Conservation (phyloP, 805 yeast genomes). For the Cyberlindnera nakhonratchasimensis region DNA sequence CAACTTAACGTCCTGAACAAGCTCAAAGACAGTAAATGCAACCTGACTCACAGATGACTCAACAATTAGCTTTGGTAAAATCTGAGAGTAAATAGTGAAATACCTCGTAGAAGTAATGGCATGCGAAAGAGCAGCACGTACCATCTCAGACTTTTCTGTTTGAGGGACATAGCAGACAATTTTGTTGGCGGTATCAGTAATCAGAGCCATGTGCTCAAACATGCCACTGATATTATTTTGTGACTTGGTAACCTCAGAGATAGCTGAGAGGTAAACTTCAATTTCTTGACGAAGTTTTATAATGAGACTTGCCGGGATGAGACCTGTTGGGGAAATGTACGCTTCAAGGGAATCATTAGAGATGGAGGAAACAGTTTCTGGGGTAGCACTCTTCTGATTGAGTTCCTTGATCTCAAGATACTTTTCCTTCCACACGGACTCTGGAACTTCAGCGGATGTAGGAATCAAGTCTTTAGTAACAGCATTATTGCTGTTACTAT, state of each 20-base stretch:
- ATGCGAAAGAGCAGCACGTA: conserved; percentile 69
- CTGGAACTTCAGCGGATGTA: conserved; percentile 16
- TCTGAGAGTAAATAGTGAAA: conserved; percentile 55
- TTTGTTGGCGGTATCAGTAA: conserved; percentile 38
- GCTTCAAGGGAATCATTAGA: conserved; percentile 29
- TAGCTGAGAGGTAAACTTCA: conserved; percentile 2
- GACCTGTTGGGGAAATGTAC: conserved; percentile 38
- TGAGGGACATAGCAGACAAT: conserved; percentile 30
- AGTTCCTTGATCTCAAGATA: conserved; percentile 1
- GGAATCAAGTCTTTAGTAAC: neutral
- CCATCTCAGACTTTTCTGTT: conserved; percentile 42
- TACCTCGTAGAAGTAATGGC: conserved; percentile 76
- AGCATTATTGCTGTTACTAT: no score
- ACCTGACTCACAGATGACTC: conserved; percentile 77
- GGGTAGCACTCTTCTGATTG: neutral
- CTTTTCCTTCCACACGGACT: conserved; percentile 34
- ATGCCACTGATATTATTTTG: conserved; percentile 30
- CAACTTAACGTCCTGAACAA: conserved; percentile 51
- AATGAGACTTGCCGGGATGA: conserved; percentile 43
- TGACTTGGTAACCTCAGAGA: neutral
- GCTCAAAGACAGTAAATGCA: conserved; percentile 60
- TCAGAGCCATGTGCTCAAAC: conserved; percentile 49
- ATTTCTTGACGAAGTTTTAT: conserved; percentile 40
- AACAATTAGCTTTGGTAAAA: conserved; percentile 67
- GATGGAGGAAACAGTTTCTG: conserved; percentile 19